These are phyloP conservation scores for Thalassia testudinum DNA, from an alignment of 116 monocot species.

Conservation along the genomic window DNA sequence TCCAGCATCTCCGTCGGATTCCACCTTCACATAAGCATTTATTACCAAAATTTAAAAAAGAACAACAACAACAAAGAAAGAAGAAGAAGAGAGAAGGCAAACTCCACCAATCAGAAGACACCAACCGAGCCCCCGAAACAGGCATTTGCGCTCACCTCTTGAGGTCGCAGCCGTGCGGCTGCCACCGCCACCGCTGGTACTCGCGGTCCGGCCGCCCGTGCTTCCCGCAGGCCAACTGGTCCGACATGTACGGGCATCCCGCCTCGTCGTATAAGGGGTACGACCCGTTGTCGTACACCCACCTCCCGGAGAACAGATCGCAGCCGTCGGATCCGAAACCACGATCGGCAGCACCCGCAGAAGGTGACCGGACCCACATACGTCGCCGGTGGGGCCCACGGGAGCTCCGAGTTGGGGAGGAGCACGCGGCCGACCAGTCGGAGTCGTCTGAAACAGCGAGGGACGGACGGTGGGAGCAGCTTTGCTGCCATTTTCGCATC, in stretches of 20 bases:
- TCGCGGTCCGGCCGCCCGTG: conserved; percentile 58
- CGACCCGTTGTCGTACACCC: conserved; percentile 47
- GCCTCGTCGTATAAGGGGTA: conserved; percentile 51
- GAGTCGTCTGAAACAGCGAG: conserved; percentile 15
- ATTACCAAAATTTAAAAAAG: no score
- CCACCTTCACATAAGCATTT: conserved; percentile 60
- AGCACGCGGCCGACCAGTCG: conserved; percentile 42
- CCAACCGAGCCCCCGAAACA: no score
- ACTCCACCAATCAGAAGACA: no score
- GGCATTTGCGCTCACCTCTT: conserved; percentile 69
- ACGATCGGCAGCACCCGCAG: not conserved
- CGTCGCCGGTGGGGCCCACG: not conserved
- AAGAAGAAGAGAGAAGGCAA: no score
- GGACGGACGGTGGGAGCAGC: not conserved
- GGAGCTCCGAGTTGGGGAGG: conserved; percentile 9
- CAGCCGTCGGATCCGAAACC: conserved; percentile 18
- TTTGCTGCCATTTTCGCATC: not conserved
- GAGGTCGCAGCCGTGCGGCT: conserved; percentile 52
- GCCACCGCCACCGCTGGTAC: conserved; percentile 82
- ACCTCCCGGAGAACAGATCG: conserved; percentile 52
- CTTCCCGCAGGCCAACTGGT: conserved; percentile 65
- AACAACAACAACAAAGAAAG: no score
- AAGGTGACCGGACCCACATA: not conserved
- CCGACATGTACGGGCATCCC: conserved; percentile 75
- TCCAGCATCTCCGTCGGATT: conserved; percentile 73